Evolutionary conservation across 2,329 filamentous ascomycete genomes (phyloP).

Genomic region (Xylariaceae sp.): DNA sequence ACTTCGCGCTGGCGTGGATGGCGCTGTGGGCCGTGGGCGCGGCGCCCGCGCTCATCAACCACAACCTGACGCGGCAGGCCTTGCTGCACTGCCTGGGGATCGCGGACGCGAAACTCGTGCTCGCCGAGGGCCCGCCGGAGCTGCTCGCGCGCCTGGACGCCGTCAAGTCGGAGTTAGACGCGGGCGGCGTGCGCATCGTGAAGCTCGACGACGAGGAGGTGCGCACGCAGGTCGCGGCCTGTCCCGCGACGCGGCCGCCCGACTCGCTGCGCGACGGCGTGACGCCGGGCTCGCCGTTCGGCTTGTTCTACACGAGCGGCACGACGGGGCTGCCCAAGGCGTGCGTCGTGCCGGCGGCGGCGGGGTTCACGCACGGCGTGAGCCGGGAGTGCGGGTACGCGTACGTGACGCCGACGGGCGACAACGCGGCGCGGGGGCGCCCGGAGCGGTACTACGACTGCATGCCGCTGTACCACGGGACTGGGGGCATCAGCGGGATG

Average conservation of each 20-base stretch:
- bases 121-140: constrained; percentile 63
- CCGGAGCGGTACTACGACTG: constrained; percentile 73
- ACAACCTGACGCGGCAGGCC: constrained; percentile 68
- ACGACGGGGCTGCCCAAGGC: constrained; percentile 80
- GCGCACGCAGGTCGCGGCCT: constrained; percentile 49
- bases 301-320: constrained; percentile 75
- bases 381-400: constrained; percentile 41
- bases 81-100: constrained; percentile 69
- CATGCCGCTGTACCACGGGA: constrained; percentile 80
- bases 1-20: constrained; percentile 71
- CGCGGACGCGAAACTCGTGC: constrained; percentile 59
- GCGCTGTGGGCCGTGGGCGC: constrained; percentile 70
- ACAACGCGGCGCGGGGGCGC: constrained; percentile 29
- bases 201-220: constrained; percentile 59
- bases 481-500: constrained; percentile 66
- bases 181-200: constrained; percentile 59
- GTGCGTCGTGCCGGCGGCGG: constrained; percentile 62
- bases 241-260: constrained; percentile 57
- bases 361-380: constrained; percentile 41
- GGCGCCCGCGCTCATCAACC: constrained; percentile 74
- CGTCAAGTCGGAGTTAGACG: constrained; percentile 57
- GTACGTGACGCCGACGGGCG: constrained; percentile 37
- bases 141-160: constrained; percentile 64
- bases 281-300: constrained; percentile 60
- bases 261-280: constrained; percentile 61